Percentiles rank a stretch among this genome's conserved stretches.
phyloP scores from a whole-genome alignment of 495 filamentous ascomycete species.

The Collariella sp. region DNA sequence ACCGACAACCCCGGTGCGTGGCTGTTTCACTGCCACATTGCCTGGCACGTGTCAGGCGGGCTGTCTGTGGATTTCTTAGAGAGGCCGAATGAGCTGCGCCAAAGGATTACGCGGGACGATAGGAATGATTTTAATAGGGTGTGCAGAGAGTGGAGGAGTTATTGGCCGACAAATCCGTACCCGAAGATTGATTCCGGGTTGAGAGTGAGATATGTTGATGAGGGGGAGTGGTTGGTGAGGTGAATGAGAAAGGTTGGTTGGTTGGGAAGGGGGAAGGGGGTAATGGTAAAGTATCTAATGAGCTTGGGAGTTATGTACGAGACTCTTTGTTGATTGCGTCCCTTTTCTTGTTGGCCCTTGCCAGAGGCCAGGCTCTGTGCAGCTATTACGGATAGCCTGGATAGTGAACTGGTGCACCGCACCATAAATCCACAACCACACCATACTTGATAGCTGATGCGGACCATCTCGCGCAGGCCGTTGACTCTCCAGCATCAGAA shows the following conservation, averaged over 20 bases:
- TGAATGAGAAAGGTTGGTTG: neutral
- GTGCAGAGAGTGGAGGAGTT: slow-evolving; percentile 21
- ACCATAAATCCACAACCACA: no score
- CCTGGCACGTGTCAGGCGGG: slow-evolving; percentile 45
- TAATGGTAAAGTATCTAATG: no score
- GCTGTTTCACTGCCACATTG: slow-evolving; percentile 52
- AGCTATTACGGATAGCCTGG: no score
- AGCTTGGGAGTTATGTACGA: no score
- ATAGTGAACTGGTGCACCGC: no score
- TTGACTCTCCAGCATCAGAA: slow-evolving; percentile 7
- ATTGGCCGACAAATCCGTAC: slow-evolving; percentile 19
- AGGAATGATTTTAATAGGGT: slow-evolving; percentile 15
- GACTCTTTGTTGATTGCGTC: no score
- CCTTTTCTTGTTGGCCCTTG: no score
- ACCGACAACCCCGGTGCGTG: slow-evolving; percentile 51
- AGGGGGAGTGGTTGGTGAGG: slow-evolving; percentile 6
- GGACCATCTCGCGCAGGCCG: slow-evolving; percentile 5
- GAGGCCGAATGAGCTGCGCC: slow-evolving; percentile 24
- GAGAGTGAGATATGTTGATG: slow-evolving; percentile 13
- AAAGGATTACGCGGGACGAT: slow-evolving; percentile 15
- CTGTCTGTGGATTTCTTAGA: slow-evolving; percentile 44
- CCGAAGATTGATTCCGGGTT: slow-evolving; percentile 26
- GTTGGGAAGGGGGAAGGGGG: no score
- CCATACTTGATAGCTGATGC: slow-evolving; percentile 3
- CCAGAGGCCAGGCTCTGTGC: no score